Evolutionary conservation across 441 rosid species (phyloP).

Genomic region (Aquilaria agallochum): DNA sequence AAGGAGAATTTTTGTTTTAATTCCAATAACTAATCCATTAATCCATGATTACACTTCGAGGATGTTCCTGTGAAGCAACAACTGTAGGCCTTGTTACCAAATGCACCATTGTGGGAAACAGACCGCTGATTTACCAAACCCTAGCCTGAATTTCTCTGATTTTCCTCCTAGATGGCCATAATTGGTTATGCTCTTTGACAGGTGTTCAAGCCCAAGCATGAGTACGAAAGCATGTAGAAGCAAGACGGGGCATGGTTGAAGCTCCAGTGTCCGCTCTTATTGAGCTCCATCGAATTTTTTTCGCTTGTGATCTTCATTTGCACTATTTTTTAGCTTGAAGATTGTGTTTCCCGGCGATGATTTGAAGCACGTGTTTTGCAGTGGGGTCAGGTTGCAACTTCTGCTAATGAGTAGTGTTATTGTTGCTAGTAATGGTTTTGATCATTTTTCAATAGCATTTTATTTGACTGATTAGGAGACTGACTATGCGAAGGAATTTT

Average conservation of each 20-base stretch:
- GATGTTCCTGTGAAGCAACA: too few species aligned
- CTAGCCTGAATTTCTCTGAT: too few species aligned
- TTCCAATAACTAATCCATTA: too few species aligned
- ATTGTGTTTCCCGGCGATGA: conserved; percentile 63
- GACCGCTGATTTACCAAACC: too few species aligned
- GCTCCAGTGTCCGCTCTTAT: conserved; percentile 55
- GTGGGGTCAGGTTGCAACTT: conserved; percentile 53
- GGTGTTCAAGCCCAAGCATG: conserved; percentile 87
- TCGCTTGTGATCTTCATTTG: conserved; percentile 42
- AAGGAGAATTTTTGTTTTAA: too few species aligned
- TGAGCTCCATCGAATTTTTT: conserved; percentile 25
- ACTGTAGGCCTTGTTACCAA: too few species aligned
- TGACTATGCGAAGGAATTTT: too few species aligned
- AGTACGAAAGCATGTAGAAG: conserved; percentile 73
- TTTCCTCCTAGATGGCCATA: conserved; percentile 41
- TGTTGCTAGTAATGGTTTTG: conserved; percentile 57
- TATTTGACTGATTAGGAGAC: conserved; percentile 87
- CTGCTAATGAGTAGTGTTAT: conserved; percentile 45
- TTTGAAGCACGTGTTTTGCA: conserved; percentile 66
- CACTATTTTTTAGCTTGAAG: conserved; percentile 57
- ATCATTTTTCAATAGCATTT: conserved; percentile 65
- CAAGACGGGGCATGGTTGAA: conserved; percentile 78
- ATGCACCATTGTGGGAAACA: too few species aligned
- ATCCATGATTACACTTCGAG: too few species aligned
- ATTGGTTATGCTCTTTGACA: conserved; percentile 82